Evolutionary conservation across 2,329 filamentous ascomycete species (phyloP), one percentile per base, ranked within the genome.

Genomic region (Aspergillus sp.): DNA sequence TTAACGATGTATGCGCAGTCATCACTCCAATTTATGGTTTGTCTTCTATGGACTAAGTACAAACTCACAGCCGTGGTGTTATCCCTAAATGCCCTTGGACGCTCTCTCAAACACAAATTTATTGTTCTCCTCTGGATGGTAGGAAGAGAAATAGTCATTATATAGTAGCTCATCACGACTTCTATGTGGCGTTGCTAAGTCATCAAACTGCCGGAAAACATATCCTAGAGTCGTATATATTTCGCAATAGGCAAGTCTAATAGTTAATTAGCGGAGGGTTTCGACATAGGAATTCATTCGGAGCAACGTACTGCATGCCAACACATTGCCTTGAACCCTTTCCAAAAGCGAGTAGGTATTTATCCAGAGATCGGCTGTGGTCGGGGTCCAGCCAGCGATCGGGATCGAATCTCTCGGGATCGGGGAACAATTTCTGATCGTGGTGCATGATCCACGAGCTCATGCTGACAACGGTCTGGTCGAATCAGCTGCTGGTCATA

Each of bases 361-460:
- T 73, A 71, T n/a, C 74, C 71, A 58, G 77, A n/a, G 18, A n/a
- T n/a, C 56, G 65, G 20, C 45, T 46, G 31, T 26, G 24, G 5
- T 29, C 49, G 66, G 63, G 57, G 32, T 69, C 59, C 5, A 66
- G 52, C 76, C 77, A 79, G 18, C 77, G 71, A 14, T 66, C 62
- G 0, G 76, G 77, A 20, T 71, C 66, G 58, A 79, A 79, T 14
- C 53, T 67, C 10, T 64, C 61, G 0, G 77, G 65, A 6, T 74
- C 52, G 1, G 71, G 70, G 57, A 76, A 79, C 32, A 73, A 55
- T 4, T 64, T 56, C 16, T 68, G 60, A 55, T 75, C 67, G 46
- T 69, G 69, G 51, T 77, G 69, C 59, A 77, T 67, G 4, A 64
- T 63, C 65, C 68, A 73, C 3, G 73, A 63, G n/a, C 65, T 68